These are phyloP conservation scores for Amphicarpaea edgeworthii DNA, from an alignment of 306 rosid species.

Conservation along the genomic window DNA sequence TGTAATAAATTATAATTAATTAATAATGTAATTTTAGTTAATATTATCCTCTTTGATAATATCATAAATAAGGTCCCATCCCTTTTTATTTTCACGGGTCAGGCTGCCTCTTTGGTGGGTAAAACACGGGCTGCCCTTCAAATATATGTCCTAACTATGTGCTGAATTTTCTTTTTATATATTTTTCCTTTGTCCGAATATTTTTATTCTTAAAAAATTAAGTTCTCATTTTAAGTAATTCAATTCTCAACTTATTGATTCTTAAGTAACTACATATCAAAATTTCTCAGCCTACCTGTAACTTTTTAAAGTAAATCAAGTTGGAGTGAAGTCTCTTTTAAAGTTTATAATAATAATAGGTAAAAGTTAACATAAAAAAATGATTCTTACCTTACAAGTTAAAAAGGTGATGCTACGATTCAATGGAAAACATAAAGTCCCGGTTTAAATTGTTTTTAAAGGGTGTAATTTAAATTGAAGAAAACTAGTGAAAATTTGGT, in stretches of 20 bases:
- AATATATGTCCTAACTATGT: not conserved
- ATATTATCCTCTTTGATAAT: not conserved
- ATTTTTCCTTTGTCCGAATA: not conserved
- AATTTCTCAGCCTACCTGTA: not conserved
- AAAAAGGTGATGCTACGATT: not conserved
- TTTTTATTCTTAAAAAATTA: not conserved
- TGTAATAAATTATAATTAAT: no score
- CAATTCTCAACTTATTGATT: not conserved
- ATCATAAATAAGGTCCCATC: not conserved
- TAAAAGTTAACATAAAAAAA: not conserved
- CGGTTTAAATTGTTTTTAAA: not conserved
- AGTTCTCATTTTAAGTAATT: not conserved
- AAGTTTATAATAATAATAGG: not conserved
- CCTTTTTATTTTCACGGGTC: not conserved
- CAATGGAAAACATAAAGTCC: not conserved
- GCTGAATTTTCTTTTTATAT: not conserved
- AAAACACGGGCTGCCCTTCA: not conserved
- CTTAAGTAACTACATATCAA: not conserved
- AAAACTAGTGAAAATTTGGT: not conserved
- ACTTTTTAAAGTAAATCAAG: not conserved
- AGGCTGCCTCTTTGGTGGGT: not conserved
- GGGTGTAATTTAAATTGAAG: not conserved
- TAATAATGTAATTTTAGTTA: no score
- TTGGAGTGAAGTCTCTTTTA: not conserved
- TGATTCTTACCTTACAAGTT: not conserved